A percentile compares a stretch with the other conserved stretches of the same genome.
Evolutionary conservation across 768 basidiomycete genomes (phyloP).

Genomic region (Auricularia sp.): DNA sequence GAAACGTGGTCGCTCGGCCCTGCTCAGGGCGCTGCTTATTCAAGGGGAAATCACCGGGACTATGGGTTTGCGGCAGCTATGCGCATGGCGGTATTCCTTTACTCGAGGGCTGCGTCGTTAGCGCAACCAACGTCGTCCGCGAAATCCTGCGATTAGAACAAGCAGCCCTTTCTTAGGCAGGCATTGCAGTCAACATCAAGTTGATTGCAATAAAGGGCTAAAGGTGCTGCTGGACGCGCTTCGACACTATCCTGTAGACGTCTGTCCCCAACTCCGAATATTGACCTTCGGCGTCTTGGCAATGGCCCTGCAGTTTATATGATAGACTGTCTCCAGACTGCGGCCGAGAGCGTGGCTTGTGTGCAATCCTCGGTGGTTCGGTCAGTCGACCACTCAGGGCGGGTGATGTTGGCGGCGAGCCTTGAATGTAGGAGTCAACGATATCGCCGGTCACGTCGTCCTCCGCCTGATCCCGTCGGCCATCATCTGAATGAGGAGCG

Average conservation of each 20-base stretch:
- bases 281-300: background rate
- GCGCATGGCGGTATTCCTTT: conserved; percentile 64
- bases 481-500: background rate
- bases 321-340: background rate
- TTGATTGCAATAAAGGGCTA: background rate
- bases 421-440: background rate
- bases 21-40: conserved; percentile 41
- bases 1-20: conserved; percentile 29
- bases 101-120: conserved; percentile 69
- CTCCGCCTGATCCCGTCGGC: background rate
- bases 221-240: background rate
- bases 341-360: background rate
- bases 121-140: conserved; percentile 45
- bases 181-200: background rate
- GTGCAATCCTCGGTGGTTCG: background rate
- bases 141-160: background rate
- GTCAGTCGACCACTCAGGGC: background rate
- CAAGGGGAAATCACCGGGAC: conserved; percentile 27
- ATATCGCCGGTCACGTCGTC: background rate
- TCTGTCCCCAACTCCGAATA: background rate
- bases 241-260: background rate
- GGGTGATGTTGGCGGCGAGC: background rate
- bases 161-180: background rate
- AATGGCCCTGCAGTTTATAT: background rate
- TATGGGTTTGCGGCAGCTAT: conserved; percentile 69